Percentiles rank a stretch among this genome's conserved stretches.
Conservation (phyloP, 2,329 filamentous ascomycete genomes). For the Alternaria tenuissima region DNA sequence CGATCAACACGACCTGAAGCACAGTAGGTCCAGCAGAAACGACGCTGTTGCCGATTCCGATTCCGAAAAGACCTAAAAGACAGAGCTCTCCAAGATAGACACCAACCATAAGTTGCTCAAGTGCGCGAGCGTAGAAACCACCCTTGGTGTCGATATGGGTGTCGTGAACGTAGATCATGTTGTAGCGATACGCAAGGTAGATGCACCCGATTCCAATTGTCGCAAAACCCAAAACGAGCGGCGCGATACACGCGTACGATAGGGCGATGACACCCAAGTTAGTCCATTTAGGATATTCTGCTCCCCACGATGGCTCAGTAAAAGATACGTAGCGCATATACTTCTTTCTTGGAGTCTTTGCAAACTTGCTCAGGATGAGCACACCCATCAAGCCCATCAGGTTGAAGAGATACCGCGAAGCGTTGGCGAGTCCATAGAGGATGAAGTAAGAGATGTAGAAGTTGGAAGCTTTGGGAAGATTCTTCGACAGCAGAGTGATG, state of each 20-base stretch:
- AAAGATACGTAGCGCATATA: constrained; percentile 44
- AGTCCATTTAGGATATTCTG: constrained; percentile 57
- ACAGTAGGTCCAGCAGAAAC: constrained; percentile 52
- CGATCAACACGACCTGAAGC: constrained; percentile 53
- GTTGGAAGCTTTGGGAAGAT: constrained; percentile 86
- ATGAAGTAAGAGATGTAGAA: constrained; percentile 97
- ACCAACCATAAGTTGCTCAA: constrained; percentile 58
- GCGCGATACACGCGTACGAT: constrained; percentile 59
- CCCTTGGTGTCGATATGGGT: constrained; percentile 58
- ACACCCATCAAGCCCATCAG: constrained; percentile 82
- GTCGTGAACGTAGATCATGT: constrained; percentile 59
- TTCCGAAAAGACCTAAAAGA: constrained; percentile 57
- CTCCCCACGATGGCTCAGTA: constrained; percentile 55
- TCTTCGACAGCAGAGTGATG: constrained; percentile 71
- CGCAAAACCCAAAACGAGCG: constrained; percentile 57
- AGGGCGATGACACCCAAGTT: constrained; percentile 57
- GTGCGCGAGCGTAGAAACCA: constrained; percentile 55
- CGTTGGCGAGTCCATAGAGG: constrained; percentile 71
- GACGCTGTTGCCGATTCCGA: constrained; percentile 44
- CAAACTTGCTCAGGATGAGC: constrained; percentile 75
- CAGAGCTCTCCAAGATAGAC: constrained; percentile 58
- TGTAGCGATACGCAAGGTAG: constrained; percentile 60
- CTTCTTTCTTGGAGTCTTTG: constrained; percentile 56
- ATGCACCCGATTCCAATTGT: constrained; percentile 55
- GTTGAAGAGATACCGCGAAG: constrained; percentile 68